phyloP scores from a whole-genome alignment of 495 filamentous ascomycete species.

The Aspergillus ellipticus region DNA sequence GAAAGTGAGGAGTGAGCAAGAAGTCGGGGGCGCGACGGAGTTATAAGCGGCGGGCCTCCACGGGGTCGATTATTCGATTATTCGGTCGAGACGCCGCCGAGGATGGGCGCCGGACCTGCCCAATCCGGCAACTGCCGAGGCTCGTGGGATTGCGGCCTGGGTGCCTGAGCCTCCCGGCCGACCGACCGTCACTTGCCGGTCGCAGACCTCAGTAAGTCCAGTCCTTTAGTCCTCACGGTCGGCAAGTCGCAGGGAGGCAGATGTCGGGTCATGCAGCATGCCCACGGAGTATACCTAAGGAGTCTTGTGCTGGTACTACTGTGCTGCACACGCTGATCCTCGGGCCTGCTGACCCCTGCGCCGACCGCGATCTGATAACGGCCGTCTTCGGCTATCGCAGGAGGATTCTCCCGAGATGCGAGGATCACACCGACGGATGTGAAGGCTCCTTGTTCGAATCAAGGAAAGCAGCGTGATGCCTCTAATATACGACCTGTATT shows the following conservation, averaged over 20 bases:
- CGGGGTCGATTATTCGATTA: neutral
- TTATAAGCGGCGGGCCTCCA: constrained; percentile 1
- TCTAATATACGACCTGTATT: too few species aligned
- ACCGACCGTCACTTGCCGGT: too few species aligned
- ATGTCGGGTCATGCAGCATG: neutral
- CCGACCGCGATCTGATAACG: neutral
- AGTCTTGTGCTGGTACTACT: too few species aligned
- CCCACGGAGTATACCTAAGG: too few species aligned
- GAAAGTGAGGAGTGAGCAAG: constrained; percentile 12
- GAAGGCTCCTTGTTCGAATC: too few species aligned
- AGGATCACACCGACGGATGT: too few species aligned
- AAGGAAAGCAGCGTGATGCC: too few species aligned
- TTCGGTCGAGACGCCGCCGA: constrained; percentile 9
- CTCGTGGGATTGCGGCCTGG: constrained; percentile 10
- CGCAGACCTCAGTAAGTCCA: too few species aligned
- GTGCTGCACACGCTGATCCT: too few species aligned
- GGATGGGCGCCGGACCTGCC: constrained; percentile 16
- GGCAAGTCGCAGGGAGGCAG: too few species aligned
- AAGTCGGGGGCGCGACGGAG: neutral
- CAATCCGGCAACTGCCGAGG: constrained; percentile 21
- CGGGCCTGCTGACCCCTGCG: neutral
- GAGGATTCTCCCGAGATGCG: too few species aligned
- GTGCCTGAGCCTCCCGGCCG: constrained; percentile 10
- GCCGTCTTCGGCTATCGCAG: neutral
- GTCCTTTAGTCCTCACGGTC: too few species aligned